Base-by-base conservation (phyloP, 371 early-diverging fungal species). In the Syncephalastrum monosporum region DNA sequence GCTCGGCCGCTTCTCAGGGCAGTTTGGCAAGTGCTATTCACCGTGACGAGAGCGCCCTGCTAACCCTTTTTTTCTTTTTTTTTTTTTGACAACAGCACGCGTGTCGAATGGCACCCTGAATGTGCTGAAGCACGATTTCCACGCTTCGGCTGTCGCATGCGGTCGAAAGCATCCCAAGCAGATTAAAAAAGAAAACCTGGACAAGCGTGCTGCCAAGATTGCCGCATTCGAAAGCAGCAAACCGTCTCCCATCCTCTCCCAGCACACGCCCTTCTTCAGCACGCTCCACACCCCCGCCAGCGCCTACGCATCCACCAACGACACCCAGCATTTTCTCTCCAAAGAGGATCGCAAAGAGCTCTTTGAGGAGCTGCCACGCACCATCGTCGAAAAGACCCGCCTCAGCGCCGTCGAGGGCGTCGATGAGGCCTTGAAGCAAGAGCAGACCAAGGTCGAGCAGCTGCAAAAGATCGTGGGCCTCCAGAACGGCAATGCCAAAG, bases 401-500 rank as follows among this genome's bases (percentile, higher is more conserved):
- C 56, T 71, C 55, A 71, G 67, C 46, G 78, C 74, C 41, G 67
- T 70, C 5, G 68, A 70, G 16, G 75, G 74, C 53, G 59, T 65
- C 19, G 74, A 75, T 5, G 67, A 73, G 23, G 77, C 75, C 19
- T 59, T 75, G 60, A 66, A 67, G 62, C 71, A 58, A 44, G 85
- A 81, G 57, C 60, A 67, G 45, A 57, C 63, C 24, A 82, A 83
- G 67, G 82, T 80, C 4, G 92, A 93, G 57, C 74, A 90, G 42
- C 74, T 95, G 43, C 77, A 90, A 45, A 81, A 90, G 44, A 81
- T 94, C 38, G 68, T 92, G 41, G 72, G 86, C 24, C 69, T 97
- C 56, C 88, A 90, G 57, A 94, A 92, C 60, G 88, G 89, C 17
- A 87, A 84, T 64, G 82, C 85, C 53, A 85, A 86, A 61, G 85